Percentiles rank a stretch among this genome's conserved stretches.
phyloP scores from a whole-genome alignment of 148 eudicot species.

The Vaccinium myrtillus region DNA sequence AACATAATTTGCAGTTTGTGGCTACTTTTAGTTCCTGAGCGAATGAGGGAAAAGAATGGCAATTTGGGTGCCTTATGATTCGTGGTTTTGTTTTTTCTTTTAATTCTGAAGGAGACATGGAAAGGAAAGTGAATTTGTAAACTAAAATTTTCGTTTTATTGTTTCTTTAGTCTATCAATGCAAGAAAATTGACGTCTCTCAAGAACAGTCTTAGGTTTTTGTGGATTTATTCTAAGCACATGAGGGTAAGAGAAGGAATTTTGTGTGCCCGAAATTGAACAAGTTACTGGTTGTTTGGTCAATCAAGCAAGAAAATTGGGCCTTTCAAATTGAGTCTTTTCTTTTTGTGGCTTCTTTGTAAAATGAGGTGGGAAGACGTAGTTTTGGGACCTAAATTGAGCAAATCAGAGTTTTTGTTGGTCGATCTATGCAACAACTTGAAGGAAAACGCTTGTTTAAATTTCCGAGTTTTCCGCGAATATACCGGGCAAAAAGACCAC shows the following conservation, averaged over 20 bases:
- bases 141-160: background rate
- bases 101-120: background rate
- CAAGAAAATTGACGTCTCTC: background rate
- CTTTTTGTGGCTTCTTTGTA: background rate
- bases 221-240: background rate
- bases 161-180: background rate
- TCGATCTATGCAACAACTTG: background rate
- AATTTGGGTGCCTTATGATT: background rate
- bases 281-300: background rate
- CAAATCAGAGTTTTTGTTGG: conserved; percentile 3
- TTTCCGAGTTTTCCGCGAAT: background rate
- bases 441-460: background rate
- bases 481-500: background rate
- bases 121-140: background rate
- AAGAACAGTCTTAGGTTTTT: background rate
- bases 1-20: background rate
- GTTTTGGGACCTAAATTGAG: background rate
- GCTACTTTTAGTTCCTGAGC: background rate
- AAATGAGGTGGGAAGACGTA: background rate
- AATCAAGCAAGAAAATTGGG: background rate
- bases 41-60: background rate
- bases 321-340: background rate
- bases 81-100: background rate
- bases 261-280: background rate
- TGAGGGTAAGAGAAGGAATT: background rate